Conservation (phyloP, 169 alveolate species). For the Perkinsus olseni region DNA sequence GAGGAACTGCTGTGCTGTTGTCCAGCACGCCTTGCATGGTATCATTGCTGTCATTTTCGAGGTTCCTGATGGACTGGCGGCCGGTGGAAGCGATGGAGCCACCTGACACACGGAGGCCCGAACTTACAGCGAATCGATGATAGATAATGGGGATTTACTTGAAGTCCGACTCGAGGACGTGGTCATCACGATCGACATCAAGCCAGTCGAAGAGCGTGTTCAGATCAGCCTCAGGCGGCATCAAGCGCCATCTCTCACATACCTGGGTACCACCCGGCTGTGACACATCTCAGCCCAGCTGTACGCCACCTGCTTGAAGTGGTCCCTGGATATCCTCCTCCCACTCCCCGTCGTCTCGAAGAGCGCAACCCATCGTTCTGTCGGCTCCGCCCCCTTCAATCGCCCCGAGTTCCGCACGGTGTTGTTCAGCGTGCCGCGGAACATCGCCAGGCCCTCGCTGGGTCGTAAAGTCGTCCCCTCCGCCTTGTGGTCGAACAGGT, state of each 20-base stretch:
- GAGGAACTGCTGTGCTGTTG: too few species aligned
- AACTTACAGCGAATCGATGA: background rate
- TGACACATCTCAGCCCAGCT: background rate
- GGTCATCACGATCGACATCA: background rate
- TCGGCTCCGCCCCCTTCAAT: background rate
- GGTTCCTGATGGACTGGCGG: too few species aligned
- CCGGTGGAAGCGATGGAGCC: background rate
- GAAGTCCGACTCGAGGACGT: background rate
- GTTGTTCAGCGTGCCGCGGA: background rate
- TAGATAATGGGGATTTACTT: background rate
- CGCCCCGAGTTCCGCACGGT: background rate
- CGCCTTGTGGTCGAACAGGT: background rate
- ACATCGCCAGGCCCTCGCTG: background rate
- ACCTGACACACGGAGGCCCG: too few species aligned
- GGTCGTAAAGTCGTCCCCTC: background rate
- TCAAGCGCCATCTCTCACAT: background rate
- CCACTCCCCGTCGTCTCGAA: background rate
- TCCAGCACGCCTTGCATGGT: too few species aligned
- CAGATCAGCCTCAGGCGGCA: background rate
- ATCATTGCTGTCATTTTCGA: too few species aligned
- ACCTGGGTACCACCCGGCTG: background rate
- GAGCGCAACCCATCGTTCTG: background rate
- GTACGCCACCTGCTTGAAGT: background rate
- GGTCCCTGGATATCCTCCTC: background rate
- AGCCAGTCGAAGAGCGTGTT: background rate